A percentile compares a stretch with the other conserved stretches of the same genome.
Evolutionary conservation across 305 asterid genomes (phyloP).

Genomic region (Ruellia speciosa): DNA sequence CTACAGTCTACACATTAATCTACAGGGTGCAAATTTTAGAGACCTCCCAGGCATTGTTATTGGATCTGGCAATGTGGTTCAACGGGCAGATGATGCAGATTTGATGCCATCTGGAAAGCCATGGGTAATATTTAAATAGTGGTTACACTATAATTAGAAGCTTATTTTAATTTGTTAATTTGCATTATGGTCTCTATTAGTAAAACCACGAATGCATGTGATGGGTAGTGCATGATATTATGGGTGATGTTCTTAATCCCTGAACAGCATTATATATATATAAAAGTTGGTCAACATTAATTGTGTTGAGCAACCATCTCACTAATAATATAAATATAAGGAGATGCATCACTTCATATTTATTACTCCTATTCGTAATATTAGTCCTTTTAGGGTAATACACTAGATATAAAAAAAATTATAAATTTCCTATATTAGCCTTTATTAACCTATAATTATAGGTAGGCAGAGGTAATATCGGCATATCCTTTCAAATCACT

Average conservation of each 20-base stretch:
- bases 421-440: too few species aligned
- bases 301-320: not conserved
- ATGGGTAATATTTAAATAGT: conserved; percentile 34
- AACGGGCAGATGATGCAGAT: conserved; percentile 33
- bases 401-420: too few species aligned
- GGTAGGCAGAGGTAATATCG: too few species aligned
- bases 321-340: too few species aligned
- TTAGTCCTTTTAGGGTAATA: too few species aligned
- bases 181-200: not conserved
- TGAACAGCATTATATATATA: not conserved
- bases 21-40: conserved; percentile 70
- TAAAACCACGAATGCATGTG: too few species aligned
- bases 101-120: conserved; percentile 73
- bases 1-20: conserved; percentile 22
- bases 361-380: too few species aligned
- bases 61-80: conserved; percentile 43
- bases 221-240: not conserved
- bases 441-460: too few species aligned
- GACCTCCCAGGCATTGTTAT: conserved; percentile 77
- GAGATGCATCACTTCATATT: too few species aligned
- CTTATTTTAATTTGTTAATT: not conserved
- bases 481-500: too few species aligned
- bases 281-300: not conserved
- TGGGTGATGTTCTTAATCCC: conserved; percentile 2
- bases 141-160: conserved; percentile 12